These are phyloP conservation scores for Nannizzia gypsea DNA, from an alignment of 2,329 filamentous ascomycete species.

Conservation along the genomic window DNA sequence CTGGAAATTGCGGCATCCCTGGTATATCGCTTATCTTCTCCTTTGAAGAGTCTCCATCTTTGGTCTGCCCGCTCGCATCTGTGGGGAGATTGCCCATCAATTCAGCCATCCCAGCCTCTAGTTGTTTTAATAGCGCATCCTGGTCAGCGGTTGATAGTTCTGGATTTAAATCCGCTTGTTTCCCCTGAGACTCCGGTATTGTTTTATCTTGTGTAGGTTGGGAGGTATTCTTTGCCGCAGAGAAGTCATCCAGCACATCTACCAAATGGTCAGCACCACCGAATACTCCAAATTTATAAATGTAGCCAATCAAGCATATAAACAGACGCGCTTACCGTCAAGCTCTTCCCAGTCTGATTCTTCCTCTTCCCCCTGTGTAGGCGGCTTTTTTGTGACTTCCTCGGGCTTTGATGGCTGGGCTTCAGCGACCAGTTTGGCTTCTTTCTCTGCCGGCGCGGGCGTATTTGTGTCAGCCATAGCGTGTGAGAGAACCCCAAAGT, in stretches of 20 bases:
- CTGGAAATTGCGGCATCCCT: constrained; percentile 12
- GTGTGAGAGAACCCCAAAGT: not conserved
- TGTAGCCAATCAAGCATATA: not conserved
- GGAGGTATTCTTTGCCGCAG: constrained; percentile 30
- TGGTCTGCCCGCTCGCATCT: not conserved
- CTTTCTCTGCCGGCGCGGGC: not conserved
- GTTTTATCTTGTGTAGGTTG: not conserved
- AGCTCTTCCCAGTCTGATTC: constrained; percentile 94
- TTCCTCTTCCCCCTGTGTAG: constrained; percentile 40
- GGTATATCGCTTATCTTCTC: constrained; percentile 23
- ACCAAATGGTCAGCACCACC: not conserved
- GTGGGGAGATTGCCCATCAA: constrained; percentile 51
- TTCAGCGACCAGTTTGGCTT: not conserved
- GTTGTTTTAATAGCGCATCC: constrained; percentile 59
- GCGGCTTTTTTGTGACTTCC: not conserved
- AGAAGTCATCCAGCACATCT: constrained; percentile 93
- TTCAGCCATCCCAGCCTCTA: constrained; percentile 84
- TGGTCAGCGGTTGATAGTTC: constrained; percentile 2
- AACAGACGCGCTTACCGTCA: constrained; percentile 50
- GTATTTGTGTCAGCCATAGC: not conserved
- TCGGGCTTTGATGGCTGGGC: not conserved
- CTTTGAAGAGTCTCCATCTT: constrained; percentile 52
- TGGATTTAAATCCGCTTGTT: not conserved
- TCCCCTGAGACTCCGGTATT: not conserved
- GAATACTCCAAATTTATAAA: not conserved